A percentile compares a stretch with the other conserved stretches of the same genome.
phyloP scores from a whole-genome alignment of 805 yeast genomes.

The Millerago galiae region DNA sequence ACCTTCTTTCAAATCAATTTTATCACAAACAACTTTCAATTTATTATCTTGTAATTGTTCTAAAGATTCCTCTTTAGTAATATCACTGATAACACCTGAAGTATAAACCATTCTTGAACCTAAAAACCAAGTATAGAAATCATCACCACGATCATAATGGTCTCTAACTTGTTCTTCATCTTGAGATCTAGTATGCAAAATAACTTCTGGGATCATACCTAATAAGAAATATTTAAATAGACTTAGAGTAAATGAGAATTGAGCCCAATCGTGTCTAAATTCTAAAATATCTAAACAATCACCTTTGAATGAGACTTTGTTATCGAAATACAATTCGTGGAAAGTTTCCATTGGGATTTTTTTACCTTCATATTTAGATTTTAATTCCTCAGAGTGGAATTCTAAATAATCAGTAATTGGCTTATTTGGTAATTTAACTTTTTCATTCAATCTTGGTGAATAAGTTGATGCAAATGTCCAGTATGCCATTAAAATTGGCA shows the following conservation, averaged over 20 bases:
- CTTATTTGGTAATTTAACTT: slow-evolving; percentile 65
- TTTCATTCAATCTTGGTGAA: slow-evolving; percentile 78
- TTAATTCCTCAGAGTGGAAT: slow-evolving; percentile 68
- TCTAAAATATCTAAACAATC: slow-evolving; percentile 81
- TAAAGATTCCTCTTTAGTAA: slow-evolving; percentile 62
- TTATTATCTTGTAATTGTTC: slow-evolving; percentile 86
- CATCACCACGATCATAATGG: slow-evolving; percentile 95
- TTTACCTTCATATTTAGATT: slow-evolving; percentile 61
- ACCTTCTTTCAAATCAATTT: slow-evolving; percentile 65
- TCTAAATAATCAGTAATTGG: slow-evolving; percentile 78
- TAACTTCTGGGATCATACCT: slow-evolving; percentile 90
- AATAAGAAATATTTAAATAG: slow-evolving; percentile 75
- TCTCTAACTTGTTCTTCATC: slow-evolving; percentile 96
- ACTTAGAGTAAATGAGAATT: slow-evolving; percentile 68
- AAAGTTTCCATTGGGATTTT: slow-evolving; percentile 92
- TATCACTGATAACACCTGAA: slow-evolving; percentile 75
- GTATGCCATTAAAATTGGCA: slow-evolving; percentile 75
- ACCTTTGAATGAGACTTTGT: slow-evolving; percentile 82
- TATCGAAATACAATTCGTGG: slow-evolving; percentile 79
- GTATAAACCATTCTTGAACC: slow-evolving; percentile 96
- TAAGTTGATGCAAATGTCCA: slow-evolving; percentile 76
- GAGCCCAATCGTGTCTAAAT: slow-evolving; percentile 88
- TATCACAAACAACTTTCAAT: slow-evolving; percentile 80
- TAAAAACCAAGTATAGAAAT: slow-evolving; percentile 87
- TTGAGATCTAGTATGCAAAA: slow-evolving; percentile 86